A percentile compares a stretch with the other conserved stretches of the same genome.
These are phyloP conservation scores for Flaveria trinervia DNA, from an alignment of 129 eudicot genomes.

Conservation along the genomic window DNA sequence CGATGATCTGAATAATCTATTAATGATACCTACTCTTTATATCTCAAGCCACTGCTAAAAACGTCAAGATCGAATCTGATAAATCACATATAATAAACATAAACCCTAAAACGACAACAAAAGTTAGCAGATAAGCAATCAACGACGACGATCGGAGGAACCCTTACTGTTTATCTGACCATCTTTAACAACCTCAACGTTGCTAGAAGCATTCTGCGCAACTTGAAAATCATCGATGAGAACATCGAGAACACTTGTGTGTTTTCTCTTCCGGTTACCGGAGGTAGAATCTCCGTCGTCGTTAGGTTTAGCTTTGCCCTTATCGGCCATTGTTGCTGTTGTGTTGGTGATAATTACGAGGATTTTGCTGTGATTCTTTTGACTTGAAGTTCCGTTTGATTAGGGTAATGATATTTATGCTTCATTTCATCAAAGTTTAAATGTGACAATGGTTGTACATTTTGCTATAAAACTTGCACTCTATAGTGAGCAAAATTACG, in stretches of 20 bases:
- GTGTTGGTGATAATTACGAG: too few species aligned
- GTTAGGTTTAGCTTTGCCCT: slow-evolving; percentile 16
- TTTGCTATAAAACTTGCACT: background rate
- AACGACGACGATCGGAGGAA: background rate
- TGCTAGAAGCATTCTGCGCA: background rate
- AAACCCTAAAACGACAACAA: background rate
- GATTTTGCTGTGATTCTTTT: too few species aligned
- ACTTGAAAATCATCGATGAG: background rate
- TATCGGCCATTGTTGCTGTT: background rate
- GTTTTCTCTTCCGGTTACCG: background rate
- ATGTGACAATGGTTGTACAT: too few species aligned
- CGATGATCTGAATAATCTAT: too few species aligned
- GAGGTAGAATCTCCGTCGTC: slow-evolving; percentile 37
- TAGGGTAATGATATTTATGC: too few species aligned
- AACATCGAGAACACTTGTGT: background rate
- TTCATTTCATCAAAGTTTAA: too few species aligned
- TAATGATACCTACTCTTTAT: too few species aligned
- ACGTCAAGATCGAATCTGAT: too few species aligned
- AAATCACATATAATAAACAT: too few species aligned
- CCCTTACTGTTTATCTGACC: background rate
- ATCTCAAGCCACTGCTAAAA: too few species aligned
- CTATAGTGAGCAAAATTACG: background rate
- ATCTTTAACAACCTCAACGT: too few species aligned
- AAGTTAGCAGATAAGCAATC: background rate
- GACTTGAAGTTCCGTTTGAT: too few species aligned